Conservation (phyloP, 83 land plant genomes). For the Thuja plicata region DNA sequence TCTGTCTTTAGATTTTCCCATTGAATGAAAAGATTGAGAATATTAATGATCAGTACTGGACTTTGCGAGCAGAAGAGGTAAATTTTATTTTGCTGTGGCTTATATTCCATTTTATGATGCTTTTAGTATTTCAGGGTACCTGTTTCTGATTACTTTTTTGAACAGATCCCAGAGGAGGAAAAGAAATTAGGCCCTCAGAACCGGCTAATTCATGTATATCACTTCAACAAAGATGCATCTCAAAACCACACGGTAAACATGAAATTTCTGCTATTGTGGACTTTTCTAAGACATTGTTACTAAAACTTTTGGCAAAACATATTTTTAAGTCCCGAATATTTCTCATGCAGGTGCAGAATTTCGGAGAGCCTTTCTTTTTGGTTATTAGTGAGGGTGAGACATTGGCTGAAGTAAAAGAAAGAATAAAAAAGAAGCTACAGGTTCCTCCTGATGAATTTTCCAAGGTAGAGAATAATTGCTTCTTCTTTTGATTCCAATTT, state of each 20-base stretch:
- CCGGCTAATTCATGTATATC: conserved; percentile 97
- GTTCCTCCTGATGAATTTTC: conserved; percentile 96
- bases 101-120: conserved; percentile 12
- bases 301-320: not conserved
- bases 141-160: too few relatives aligned
- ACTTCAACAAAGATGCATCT: conserved; percentile 77
- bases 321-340: not conserved
- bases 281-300: not conserved
- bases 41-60: conserved; percentile 98
- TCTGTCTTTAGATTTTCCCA: conserved; percentile 69
- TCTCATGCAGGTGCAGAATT: conserved; percentile 80
- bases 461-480: conserved; percentile 50
- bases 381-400: conserved; percentile 90
- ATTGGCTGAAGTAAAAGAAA: conserved; percentile 77
- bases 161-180: conserved; percentile 98
- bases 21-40: conserved; percentile 91
- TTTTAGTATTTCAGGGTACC: not conserved
- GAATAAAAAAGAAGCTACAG: conserved; percentile 88
- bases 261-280: too few relatives aligned
- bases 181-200: conserved; percentile 87
- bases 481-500: not conserved
- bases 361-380: conserved; percentile 98
- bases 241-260: conserved; percentile 84
- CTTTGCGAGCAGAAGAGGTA: conserved; percentile 96
- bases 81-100: too few relatives aligned